Base-by-base conservation (phyloP, 1,139 yeast species). In the Magnusiomyces magnusii region DNA sequence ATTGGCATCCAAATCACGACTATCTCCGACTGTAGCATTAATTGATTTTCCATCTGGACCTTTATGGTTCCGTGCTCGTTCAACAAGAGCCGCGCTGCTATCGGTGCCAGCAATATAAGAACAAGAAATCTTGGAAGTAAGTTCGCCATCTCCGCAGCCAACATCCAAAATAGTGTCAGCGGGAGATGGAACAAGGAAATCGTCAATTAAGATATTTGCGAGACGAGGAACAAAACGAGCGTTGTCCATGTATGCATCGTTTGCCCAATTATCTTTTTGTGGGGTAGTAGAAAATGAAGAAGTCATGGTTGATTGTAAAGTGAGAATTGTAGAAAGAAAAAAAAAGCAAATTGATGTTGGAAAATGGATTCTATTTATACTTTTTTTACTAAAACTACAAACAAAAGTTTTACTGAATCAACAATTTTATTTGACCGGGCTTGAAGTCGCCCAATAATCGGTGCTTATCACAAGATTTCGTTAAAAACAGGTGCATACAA, bases 121-220 rank as follows among this genome's bases (percentile, higher is more conserved):
- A 47, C 53, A 17, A 3, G 62, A 63, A n/a, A 66, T 54, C 15
- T 63, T 60, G 27, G 61, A 50, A 1, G 68, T 63, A 31, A 66
- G 61, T n/a, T 51, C 54, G 23, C 68, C 68, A 55, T 66, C 68
- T 53, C 68, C 68, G 53, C 66, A 63, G 24, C 68, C 68, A 25
- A 66, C 54, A 31, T 66, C 68, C 42, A 66, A 61, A 36, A 65
- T 57, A 19, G 55, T 34, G 55, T 65, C 68, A 13, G 53, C n/a
- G 1, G 61, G n/a, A 7, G 52, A n/a, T 9, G 67, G 66, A 19
- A 57, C 58, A 47, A 66, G 60, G 44, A 64, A 62, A 24, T 62
- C 58, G 53, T 64, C 66, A 25, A 65, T 64, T 31, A 63, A 57
- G 31, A 54, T 51, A 17, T 59, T 49, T 1, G 67, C 57, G 17